These are phyloP conservation scores for Phytophthora podocarpi DNA, from an alignment of 352 stramenopile species.

Conservation along the genomic window DNA sequence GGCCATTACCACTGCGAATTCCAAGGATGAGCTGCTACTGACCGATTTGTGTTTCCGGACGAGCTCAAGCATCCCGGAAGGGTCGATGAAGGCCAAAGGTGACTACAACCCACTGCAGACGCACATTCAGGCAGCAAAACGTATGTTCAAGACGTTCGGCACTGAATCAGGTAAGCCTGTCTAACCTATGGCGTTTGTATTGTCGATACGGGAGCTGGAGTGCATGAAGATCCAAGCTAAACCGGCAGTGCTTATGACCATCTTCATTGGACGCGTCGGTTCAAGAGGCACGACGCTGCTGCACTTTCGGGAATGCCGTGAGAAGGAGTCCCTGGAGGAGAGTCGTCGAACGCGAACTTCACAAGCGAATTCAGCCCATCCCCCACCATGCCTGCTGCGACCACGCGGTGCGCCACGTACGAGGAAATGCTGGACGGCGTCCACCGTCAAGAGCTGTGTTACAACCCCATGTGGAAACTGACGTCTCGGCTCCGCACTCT, in stretches of 20 bases:
- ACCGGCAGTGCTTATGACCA: constrained; percentile 13
- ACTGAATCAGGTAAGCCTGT: constrained; percentile 8
- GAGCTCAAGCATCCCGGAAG: not conserved
- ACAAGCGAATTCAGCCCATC: no score
- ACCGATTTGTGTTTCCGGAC: not conserved
- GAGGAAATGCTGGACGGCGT: no score
- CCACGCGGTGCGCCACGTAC: no score
- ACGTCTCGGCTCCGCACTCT: no score
- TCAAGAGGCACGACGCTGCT: no score
- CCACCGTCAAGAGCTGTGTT: no score
- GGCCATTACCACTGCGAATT: not conserved
- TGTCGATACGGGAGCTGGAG: constrained; percentile 8
- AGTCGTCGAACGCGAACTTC: no score
- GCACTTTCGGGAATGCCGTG: no score
- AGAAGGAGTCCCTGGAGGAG: no score
- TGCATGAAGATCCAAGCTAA: constrained; percentile 1
- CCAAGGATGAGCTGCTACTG: not conserved
- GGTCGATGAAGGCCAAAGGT: constrained; percentile 2
- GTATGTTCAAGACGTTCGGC: not conserved
- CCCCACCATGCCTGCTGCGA: no score
- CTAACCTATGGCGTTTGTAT: constrained; percentile 15
- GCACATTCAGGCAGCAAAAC: constrained; percentile 3
- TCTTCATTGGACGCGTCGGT: no score
- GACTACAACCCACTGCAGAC: constrained; percentile 12
- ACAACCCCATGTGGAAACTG: no score